Evolutionary conservation across 2,329 filamentous ascomycete species (phyloP), one percentile per base, ranked within the genome.

Genomic region (Aspergillus aculeatus): DNA sequence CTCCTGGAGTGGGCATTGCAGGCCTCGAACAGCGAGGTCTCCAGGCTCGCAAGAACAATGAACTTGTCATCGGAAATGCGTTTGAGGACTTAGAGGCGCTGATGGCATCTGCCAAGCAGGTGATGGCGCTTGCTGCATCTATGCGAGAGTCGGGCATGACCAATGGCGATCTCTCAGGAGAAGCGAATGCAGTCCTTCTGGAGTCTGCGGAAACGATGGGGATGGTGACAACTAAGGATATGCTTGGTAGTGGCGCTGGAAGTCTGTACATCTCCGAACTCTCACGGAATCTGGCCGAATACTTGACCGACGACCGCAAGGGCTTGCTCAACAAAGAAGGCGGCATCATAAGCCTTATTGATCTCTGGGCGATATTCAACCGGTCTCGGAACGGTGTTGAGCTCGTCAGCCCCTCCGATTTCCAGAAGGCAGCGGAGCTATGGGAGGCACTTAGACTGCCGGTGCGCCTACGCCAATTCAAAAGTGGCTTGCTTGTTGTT

Each of bases 101-200:
- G 41, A 99, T 98, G 94, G 92, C 93, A 3, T 97, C 94, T 3
- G 95, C 95, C 5, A 97, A 98, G 73, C 92, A 99, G 72, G 92
- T 99, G 52, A 89, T 98, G 54, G 92, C 92, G 5, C 86, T 99
- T 47, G 95, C 95, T 0, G 94, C 98, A 75, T 87, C 87, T 16
- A 94, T 98, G 67, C 82, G 86, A 12, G 89, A 93, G 70, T 80
- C 82, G 0, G 80, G 81, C 2, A 85, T 84, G 62, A 80, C 82
- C 10, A 78, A 81, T 21, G 85, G 83, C 23, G 83, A 82, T n/a
- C 83, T 80, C 14, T 86, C 83, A 5, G 83, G 85, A 0, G 91
- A 95, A 73, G 87, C 91, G 11, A 90, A 84, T 66, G 86, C 86
- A 9, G 80, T 96, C 2, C 82, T 96, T 9, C 91, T 89, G 1